Evolutionary conservation across 257 asterid genomes (phyloP), one percentile per base, ranked within the genome.

Genomic region (Prunella vulgaris): DNA sequence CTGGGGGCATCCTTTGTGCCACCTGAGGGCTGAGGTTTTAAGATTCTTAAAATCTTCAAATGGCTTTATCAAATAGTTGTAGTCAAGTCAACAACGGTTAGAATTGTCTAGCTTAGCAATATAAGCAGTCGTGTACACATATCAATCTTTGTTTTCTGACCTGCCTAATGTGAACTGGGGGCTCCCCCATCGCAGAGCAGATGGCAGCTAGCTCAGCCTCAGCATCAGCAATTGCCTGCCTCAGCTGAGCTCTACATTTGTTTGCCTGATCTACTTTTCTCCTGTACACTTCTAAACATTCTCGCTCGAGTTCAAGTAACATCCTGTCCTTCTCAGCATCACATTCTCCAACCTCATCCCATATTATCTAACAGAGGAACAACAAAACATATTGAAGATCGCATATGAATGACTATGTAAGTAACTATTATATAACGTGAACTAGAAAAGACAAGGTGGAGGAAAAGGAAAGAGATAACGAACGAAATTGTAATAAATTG

Each of bases 321-420:
- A 85, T 87, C 57, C 78, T 85, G 80, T 94, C 97, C 76, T 83
- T 89, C 68, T 91, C 97, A 5, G 78, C 27, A 75, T 87, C 97
- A 66, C 96, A 66, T 83, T 94, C 97, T 53, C 99, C 99, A 62
- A 94, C 99, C 81, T 94, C 99, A 37, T 94, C 96, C 99, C 99
- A 94, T 81, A 94, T 91, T 74, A 91, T 89, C 99, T 94, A 78
- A 74, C 57, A 60, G 14, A 51, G 68, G 22, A 52, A 44, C 84
- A 72, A 20, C 20, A 68, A 53, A 74, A 65, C 30, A 22, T 21
- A 24, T 68, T 7, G 18, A n/a, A n/a, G n/a, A n/a, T n/a, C n/a
- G n/a, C n/a, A n/a, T n/a, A n/a, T n/a, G n/a, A 64, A 42, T 8
- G 17, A 69, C 21, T 7, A 21, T n/a, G n/a, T 13, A 3, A 48